A percentile compares a stretch with the other conserved stretches of the same genome.
phyloP scores from a whole-genome alignment of 2,329 filamentous ascomycete species.

The Trichoderma asperellum region DNA sequence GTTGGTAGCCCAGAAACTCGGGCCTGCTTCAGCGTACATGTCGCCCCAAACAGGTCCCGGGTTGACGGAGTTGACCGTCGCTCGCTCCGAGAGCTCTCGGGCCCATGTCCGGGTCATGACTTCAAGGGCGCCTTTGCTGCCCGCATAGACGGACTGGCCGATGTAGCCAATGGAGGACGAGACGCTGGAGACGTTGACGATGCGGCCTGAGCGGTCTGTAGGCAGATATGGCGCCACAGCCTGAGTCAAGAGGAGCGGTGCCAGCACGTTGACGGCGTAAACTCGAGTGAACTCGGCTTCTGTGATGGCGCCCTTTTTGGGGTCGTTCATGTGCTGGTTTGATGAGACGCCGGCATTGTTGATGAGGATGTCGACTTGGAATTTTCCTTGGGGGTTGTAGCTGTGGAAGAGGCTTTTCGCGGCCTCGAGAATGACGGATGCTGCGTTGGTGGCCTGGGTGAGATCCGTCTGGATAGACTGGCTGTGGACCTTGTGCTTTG shows the following conservation, averaged over 20 bases:
- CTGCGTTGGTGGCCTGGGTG: constrained; percentile 34
- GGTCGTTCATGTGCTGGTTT: constrained; percentile 66
- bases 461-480: constrained; percentile 40
- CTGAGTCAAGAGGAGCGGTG: constrained; percentile 77
- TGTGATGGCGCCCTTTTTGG: constrained; percentile 56
- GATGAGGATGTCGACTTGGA: constrained; percentile 74
- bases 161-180: constrained; percentile 58
- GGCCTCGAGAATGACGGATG: constrained; percentile 38
- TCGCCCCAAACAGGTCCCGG: constrained; percentile 59
- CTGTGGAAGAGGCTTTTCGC: constrained; percentile 37
- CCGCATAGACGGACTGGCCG: constrained; percentile 60
- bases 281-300: constrained; percentile 69
- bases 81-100: constrained; percentile 56
- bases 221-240: constrained; percentile 71
- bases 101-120: constrained; percentile 64
- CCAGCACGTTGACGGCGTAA: constrained; percentile 81
- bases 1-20: constrained; percentile 45
- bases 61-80: constrained; percentile 62
- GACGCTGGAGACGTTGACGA: constrained; percentile 61
- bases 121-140: constrained; percentile 62
- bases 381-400: constrained; percentile 32
- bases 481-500: constrained; percentile 46
- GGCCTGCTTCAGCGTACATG: constrained; percentile 51
- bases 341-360: constrained; percentile 79
- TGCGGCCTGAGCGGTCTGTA: constrained; percentile 64